Base-by-base conservation (phyloP, 176 grass and related monocot species). In the Musa itinerans region DNA sequence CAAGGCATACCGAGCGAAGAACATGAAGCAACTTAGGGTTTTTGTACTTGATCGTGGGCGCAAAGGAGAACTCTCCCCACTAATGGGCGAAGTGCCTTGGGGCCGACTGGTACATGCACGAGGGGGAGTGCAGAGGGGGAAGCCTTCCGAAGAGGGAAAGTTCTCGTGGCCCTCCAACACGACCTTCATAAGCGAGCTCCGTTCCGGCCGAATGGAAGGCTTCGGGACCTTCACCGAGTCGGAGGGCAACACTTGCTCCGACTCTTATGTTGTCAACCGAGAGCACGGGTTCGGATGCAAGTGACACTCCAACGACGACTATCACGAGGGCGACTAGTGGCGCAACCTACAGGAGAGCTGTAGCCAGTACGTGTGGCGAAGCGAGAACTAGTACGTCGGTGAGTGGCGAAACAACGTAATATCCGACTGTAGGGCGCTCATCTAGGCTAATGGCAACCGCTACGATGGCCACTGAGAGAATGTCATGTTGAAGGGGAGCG, bases 311-410 rank as follows among this genome's bases (percentile, higher is more conserved):
- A 96, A 96, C 78, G 87, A 89, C 2, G 92, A 96, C 78, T 89
- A 87, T 76, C 92, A 96, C 68, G 92, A 96, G 89, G 92, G 92
- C 3, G 82, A 84, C 79, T 92, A 89, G 92, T 76, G 87, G 10
- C 83, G 92, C 64, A 96, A 96, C 70, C 80, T 92, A 26, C 92
- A 96, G 82, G 92, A 96, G 21, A 89, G 92, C 14, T 89, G 90
- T 64, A 89, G 89, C 22, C 83, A 89, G 2, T 96, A 96, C 78
- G 82, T 92, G 22, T 96, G 92, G 92, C 85, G 78, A 23, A 89
- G 83, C 24, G 89, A 89, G 14, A 96, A 96, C 82, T 89, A 96
- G 80, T 96, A 96, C 58, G 86, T 96, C 29, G 89, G 87, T 9
- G 89, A 96, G 81, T 96, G 89, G 92, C 89, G 84, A 50, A 73